Base-by-base conservation (phyloP, 495 filamentous ascomycete genomes). In the Durotheca rogersii region DNA sequence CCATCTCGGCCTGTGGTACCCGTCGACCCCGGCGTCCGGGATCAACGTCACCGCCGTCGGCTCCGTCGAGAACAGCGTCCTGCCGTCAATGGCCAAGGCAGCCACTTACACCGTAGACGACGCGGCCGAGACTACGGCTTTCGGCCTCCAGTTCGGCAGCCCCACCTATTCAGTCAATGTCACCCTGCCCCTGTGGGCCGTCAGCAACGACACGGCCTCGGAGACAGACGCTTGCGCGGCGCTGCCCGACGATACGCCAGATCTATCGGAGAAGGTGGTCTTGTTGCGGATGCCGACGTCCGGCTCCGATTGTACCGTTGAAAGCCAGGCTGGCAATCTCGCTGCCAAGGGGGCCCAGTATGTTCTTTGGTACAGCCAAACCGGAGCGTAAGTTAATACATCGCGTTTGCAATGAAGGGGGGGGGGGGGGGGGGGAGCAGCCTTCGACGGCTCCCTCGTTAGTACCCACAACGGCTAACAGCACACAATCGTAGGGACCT, bases 311-410 rank as follows among this genome's bases (percentile, higher is more conserved):
- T 80, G 74, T 58, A 61, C 65, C 7, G 68, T 72, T 43, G 58
- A 61, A 19, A 46, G 65, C 14, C 76, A 80, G 56, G 67, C 63
- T 11, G 47, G 54, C n/a, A 74, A 76, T 41, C 69, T 72, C 6
- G 70, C 56, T 4, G 68, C 60, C 15, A 70, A 69, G 41, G 76
- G 76, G 1, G 77, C 72, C n/a, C 70, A 73, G 58, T 77, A 79
- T 40, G 62, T 80, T 21, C 65, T 75, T 38, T 70, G 74, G 43
- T 76, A 75, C 52, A 73, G 60, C 42, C 43, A 47, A 14, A n/a
- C 35, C 9, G 31, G 31, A 11, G 11, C 1, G 39, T 42, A 18
- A 31, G 39, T 42, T 17, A 15, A 23, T 42, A 25, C n/a, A n/a
- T n/a, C n/a, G n/a, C n/a, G n/a, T n/a, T n/a, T n/a, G n/a, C n/a